Base-by-base conservation (phyloP, 371 early-diverging fungal species). In the Phascolomyces articulosus region DNA sequence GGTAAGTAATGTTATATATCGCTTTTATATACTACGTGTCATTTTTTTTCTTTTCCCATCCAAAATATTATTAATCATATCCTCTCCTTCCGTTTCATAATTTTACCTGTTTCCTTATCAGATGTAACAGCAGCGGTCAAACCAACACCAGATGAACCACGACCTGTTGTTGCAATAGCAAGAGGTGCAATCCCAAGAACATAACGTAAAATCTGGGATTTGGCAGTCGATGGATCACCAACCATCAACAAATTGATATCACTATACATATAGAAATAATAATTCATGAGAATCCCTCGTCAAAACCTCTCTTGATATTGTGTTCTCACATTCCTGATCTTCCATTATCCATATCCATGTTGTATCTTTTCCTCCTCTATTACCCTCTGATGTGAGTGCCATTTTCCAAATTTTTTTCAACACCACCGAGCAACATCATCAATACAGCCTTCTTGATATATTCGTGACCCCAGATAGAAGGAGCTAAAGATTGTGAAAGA, bases 191-290 rank as follows among this genome's bases (percentile, higher is more conserved):
- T 93, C 60, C 94, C 92, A 56, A 94, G 79, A 10, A 97, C 91
- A 75, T 92, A 98, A 40, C 95, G 85, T 58, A 98, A 83, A 29
- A 97, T 82, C 80, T 98, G 98, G 16, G 95, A 95, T 80, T 98
- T 98, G 55, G 98, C 98, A n/a, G 96, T 96, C 13, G 95, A 95
- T 26, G 98, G 98, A 82, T 98, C 98, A 64, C 99, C 98, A 6
- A 98, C 93, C 92, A 98, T 90, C 67, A 97, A 77, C 71, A 98
- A 88, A 73, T 98, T 98, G 68, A 98, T 96, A 79, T 97, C 98
- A 73, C 89, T 86, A 60, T n/a, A 10, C 3, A 23, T 38, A 40
- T 34, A 34, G 11, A 9, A 9, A 9, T 34, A 34, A 9, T 11
- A 34, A 34, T 9, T 34, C 34, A 21, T 16, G 40, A 53, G 20